These are phyloP conservation scores for Candida stauntonica DNA, from an alignment of 805 yeast species.

Conservation along the genomic window DNA sequence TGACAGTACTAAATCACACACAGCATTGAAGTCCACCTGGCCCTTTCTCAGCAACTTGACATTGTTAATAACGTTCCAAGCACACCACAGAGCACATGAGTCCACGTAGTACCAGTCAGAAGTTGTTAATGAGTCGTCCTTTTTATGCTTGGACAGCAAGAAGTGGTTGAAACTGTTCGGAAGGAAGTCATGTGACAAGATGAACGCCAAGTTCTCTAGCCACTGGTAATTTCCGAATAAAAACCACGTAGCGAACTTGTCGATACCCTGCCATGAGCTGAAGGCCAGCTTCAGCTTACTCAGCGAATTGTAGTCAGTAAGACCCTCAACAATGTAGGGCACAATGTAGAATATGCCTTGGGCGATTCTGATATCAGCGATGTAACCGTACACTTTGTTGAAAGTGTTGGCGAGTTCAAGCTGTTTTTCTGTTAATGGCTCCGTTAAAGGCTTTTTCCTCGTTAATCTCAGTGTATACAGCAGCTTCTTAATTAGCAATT, in stretches of 20 bases:
- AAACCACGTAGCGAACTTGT: constrained; percentile 12
- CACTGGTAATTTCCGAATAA: constrained; percentile 17
- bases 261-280: constrained; percentile 9
- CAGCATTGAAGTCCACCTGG: constrained; percentile 6
- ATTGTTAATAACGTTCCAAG: constrained; percentile 13
- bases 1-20: constrained; percentile 18
- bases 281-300: constrained; percentile 8
- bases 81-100: constrained; percentile 21
- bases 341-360: constrained; percentile 18
- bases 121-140: constrained; percentile 3
- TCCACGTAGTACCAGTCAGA: constrained; percentile 24
- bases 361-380: constrained; percentile 20
- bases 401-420: constrained; percentile 5
- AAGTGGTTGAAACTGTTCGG: constrained; percentile 12
- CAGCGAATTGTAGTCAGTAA: constrained; percentile 15
- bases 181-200: constrained; percentile 17
- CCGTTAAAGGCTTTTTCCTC: neutral
- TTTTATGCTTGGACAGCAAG: constrained; percentile 12
- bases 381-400: constrained; percentile 16
- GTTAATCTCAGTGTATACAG: constrained; percentile 11
- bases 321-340: constrained; percentile 17
- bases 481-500: constrained; percentile 10
- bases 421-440: constrained; percentile 9
- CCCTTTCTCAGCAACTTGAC: constrained; percentile 12
- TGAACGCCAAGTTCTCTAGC: constrained; percentile 21